Percentiles rank a stretch among this genome's conserved stretches.
phyloP scores from a whole-genome alignment of 139 green algal species.

The Spirogloea muscicola region DNA sequence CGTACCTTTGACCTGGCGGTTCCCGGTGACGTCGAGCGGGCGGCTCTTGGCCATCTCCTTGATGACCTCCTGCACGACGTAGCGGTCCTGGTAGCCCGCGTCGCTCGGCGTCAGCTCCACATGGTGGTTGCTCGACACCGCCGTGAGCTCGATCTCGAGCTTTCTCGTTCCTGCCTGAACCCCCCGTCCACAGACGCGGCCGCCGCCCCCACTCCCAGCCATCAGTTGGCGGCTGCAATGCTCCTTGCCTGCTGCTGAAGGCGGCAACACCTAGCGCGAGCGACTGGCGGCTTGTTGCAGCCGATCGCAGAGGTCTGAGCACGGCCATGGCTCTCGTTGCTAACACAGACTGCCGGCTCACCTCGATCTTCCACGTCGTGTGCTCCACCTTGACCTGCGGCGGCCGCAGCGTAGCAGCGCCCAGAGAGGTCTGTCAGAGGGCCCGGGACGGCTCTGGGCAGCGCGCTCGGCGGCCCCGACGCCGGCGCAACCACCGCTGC shows the following conservation, averaged over 20 bases:
- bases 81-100: conserved; percentile 89
- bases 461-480: too few relatives aligned
- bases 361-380: conserved; percentile 87
- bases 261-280: neutral
- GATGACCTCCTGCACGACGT: conserved; percentile 91
- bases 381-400: conserved; percentile 79
- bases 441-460: too few relatives aligned
- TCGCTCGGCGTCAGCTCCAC: conserved; percentile 92
- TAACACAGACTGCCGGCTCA: neutral
- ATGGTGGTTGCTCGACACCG: conserved; percentile 80
- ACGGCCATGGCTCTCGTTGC: neutral
- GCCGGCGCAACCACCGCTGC: too few relatives aligned
- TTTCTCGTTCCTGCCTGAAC: conserved; percentile 58
- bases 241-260: neutral
- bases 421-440: too few relatives aligned
- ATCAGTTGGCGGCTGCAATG: neutral
- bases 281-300: neutral
- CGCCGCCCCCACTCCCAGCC: neutral
- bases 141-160: conserved; percentile 94
- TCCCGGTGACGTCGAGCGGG: conserved; percentile 67
- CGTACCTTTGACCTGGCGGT: conserved; percentile 66
- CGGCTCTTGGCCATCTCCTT: conserved; percentile 93
- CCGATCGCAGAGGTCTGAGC: neutral
- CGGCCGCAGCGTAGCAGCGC: too few relatives aligned
- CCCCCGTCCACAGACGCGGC: neutral